Percentiles rank a stretch among this genome's conserved stretches.
These are phyloP conservation scores for Polyrhizophydium stewartii DNA, from an alignment of 371 early-diverging fungal species.

Conservation along the genomic window DNA sequence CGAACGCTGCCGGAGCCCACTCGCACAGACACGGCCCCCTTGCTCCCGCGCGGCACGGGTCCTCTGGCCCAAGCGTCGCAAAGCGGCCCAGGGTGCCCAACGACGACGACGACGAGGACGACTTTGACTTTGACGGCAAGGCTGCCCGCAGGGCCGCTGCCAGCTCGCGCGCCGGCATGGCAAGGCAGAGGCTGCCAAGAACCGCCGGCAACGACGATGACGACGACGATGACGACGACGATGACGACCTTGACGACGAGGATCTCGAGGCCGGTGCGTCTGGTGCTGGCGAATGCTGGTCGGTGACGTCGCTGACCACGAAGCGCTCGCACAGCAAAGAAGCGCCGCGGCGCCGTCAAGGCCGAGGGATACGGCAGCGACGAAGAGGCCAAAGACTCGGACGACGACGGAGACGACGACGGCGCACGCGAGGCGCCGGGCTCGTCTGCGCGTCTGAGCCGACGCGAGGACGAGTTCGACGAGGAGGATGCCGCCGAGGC, in stretches of 20 bases:
- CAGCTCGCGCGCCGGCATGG: no score
- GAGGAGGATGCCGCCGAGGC: neutral
- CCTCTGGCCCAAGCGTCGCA: no score
- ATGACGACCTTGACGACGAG: slow-evolving; percentile 6
- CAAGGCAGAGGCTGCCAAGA: neutral
- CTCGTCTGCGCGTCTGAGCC: neutral
- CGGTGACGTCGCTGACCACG: no score
- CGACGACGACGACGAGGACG: no score
- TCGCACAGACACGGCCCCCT: no score
- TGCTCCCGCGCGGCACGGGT: no score
- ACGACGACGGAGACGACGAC: slow-evolving; percentile 7
- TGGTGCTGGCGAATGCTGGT: no score
- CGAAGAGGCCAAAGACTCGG: slow-evolving; percentile 1
- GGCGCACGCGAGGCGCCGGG: neutral
- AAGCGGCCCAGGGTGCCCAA: no score
- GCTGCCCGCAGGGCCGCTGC: no score
- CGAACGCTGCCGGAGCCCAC: no score
- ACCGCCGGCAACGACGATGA: no score
- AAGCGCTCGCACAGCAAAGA: neutral
- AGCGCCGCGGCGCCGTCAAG: neutral
- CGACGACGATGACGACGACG: slow-evolving; percentile 30
- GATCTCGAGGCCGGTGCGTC: neutral
- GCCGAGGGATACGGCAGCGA: slow-evolving; percentile 7
- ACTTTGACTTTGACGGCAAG: no score
- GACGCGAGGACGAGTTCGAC: neutral